Conservation (phyloP, 768 basidiomycete genomes). For the Hygrocybe punicea region DNA sequence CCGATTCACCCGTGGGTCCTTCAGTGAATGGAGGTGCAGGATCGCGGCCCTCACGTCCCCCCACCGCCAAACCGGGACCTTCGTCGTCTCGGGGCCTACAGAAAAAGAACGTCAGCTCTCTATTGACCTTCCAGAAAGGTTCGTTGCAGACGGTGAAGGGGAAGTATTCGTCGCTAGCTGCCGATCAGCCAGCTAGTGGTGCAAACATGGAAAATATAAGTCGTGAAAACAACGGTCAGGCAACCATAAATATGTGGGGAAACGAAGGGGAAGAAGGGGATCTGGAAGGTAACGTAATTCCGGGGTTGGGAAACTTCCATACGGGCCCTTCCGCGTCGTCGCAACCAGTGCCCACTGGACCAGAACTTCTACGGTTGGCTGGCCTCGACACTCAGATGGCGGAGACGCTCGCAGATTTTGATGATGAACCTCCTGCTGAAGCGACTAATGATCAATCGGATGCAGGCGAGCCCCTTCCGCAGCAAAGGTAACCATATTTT, state of each 20-base stretch:
- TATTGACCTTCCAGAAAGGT: slow-evolving; percentile 54
- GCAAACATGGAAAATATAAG: slow-evolving; percentile 13
- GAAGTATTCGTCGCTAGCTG: slow-evolving; percentile 27
- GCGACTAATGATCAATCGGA: slow-evolving; percentile 1
- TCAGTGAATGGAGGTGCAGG: neutral
- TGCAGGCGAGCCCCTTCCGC: slow-evolving; percentile 10
- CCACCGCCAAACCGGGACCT: slow-evolving; percentile 38
- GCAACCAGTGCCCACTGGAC: slow-evolving; percentile 29
- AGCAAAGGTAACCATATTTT: slow-evolving; percentile 25
- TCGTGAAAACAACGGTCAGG: neutral
- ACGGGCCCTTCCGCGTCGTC: neutral
- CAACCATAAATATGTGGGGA: no score
- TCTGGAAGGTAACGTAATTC: neutral
- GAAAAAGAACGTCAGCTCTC: slow-evolving; percentile 45
- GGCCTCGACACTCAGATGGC: slow-evolving; percentile 40
- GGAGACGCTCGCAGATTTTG: slow-evolving; percentile 53
- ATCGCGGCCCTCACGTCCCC: slow-evolving; percentile 2
- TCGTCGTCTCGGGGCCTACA: slow-evolving; percentile 46
- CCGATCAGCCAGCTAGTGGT: slow-evolving; percentile 4
- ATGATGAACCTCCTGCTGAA: slow-evolving; percentile 22
- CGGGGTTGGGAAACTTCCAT: neutral
- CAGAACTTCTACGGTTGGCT: slow-evolving; percentile 50
- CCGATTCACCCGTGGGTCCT: slow-evolving; percentile 4
- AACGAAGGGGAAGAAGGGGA: neutral
- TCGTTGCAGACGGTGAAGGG: slow-evolving; percentile 50